These are phyloP conservation scores for Cyclocybe cylindracea DNA, from an alignment of 768 basidiomycete species.

Conservation along the genomic window DNA sequence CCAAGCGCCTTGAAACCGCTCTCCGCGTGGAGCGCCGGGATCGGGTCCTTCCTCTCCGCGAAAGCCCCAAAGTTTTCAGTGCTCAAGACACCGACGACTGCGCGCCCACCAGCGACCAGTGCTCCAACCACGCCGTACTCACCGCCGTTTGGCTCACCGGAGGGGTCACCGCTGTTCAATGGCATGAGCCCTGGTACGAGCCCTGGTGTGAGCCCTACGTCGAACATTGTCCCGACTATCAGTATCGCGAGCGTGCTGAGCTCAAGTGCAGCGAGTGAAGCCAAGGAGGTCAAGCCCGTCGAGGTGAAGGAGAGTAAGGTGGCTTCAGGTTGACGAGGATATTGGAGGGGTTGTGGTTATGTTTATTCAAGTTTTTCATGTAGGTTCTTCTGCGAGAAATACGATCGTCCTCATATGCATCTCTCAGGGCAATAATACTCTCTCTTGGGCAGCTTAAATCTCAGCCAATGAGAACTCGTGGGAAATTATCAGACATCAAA, in stretches of 20 bases:
- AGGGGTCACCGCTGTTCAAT: slow-evolving; percentile 27
- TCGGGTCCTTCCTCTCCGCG: slow-evolving; percentile 34
- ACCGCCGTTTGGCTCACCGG: slow-evolving; percentile 19
- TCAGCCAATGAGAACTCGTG: too few species aligned
- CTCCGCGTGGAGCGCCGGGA: slow-evolving; percentile 31
- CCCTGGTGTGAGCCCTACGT: slow-evolving; percentile 11
- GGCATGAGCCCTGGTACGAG: slow-evolving; percentile 24
- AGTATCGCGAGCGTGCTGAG: slow-evolving; percentile 22
- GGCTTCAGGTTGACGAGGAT: not conserved
- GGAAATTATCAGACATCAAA: too few species aligned
- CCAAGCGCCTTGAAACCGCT: slow-evolving; percentile 23
- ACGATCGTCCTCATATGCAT: too few species aligned
- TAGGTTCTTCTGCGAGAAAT: too few species aligned
- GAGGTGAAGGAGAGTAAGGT: too few species aligned
- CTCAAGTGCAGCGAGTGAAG: slow-evolving; percentile 1
- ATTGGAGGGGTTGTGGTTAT: not conserved
- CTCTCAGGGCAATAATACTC: too few species aligned
- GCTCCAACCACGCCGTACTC: slow-evolving; percentile 6
- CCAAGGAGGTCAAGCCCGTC: not conserved
- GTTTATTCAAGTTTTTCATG: not conserved
- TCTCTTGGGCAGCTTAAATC: too few species aligned
- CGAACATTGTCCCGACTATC: slow-evolving; percentile 1
- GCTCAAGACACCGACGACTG: slow-evolving; percentile 21
- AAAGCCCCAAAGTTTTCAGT: slow-evolving; percentile 28
- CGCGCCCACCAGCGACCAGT: slow-evolving; percentile 8